Evolutionary conservation across 176 grass and related monocot genomes (phyloP), one percentile per base, ranked within the genome.

Genomic region (Cocos nucifera): DNA sequence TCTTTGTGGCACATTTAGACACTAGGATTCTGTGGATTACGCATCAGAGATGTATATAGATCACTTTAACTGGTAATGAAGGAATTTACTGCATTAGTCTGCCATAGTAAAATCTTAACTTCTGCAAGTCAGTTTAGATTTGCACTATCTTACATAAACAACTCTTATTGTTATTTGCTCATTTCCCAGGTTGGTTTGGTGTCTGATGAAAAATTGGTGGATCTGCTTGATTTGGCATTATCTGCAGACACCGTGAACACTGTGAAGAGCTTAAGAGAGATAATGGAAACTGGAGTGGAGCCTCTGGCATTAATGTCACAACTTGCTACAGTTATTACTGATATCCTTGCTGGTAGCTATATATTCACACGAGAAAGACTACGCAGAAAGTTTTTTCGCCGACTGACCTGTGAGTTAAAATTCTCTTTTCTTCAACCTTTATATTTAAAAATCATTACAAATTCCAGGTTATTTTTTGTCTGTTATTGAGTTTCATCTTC

Each of bases 181-280:
- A 55, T 69, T 75, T 56, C 39, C 64, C 78, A 98, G 93, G 93
- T 86, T 66, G 88, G 93, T 60, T 75, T 98, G 81, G 87, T 98
- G 59, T 83, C 87, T 79, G 87, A 92, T 79, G 93, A 92, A 61
- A 89, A 89, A 69, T 71, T 92, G 73, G 84, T 98, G 50, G 79
- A 98, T 70, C 71, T 98, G 70, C 79, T 98, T 69, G 93, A 98
- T 78, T 83, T 92, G 67, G 93, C 93, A 85, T 81, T 98, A 58
- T 88, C 93, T 61, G 88, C 93, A 62, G 87, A 98, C 74, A 98
- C 93, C 56, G 75, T 88, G 22, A 98, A 92, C 70, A 98, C 88
- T 15, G 84, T 98, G 59, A 98, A 92, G 80, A 72, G 61, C 16
- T 77, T 98, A 58, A 83, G 93, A 76, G 80, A 98, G 62, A 77